These are phyloP conservation scores for Eutrema heterophyllum DNA, from an alignment of 345 rosid species.

Conservation along the genomic window DNA sequence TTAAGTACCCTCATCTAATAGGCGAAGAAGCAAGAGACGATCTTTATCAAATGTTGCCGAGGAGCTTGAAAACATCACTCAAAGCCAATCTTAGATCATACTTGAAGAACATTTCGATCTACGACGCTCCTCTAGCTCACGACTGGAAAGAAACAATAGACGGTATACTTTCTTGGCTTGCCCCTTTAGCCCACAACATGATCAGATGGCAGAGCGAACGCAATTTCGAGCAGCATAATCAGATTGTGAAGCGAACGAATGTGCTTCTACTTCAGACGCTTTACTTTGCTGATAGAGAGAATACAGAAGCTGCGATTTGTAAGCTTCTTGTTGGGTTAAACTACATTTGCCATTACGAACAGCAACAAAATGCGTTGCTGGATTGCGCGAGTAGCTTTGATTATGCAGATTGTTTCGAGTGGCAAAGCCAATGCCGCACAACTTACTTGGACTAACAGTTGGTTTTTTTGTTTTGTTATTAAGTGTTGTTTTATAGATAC, in stretches of 20 bases:
- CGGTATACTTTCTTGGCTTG: constrained; percentile 74
- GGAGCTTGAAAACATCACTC: constrained; percentile 64
- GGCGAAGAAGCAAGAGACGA: constrained; percentile 96
- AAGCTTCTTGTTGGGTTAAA: constrained; percentile 89
- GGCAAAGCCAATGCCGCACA: constrained; percentile 64
- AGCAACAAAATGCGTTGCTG: constrained; percentile 75
- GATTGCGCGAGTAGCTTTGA: constrained; percentile 97
- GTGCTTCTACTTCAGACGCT: constrained; percentile 84
- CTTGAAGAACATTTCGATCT: constrained; percentile 73
- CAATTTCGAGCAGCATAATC: constrained; percentile 81
- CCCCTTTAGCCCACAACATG: constrained; percentile 93
- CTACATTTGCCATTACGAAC: constrained; percentile 90
- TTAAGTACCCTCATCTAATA: constrained; percentile 83
- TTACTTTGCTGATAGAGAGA: constrained; percentile 86
- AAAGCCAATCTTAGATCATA: constrained; percentile 68
- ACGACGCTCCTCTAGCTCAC: constrained; percentile 91
- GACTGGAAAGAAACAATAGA: constrained; percentile 90
- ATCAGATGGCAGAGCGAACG: constrained; percentile 95
- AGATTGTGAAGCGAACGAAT: constrained; percentile 69
- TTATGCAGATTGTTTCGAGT: constrained; percentile 84
- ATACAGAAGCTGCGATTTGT: constrained; percentile 70
- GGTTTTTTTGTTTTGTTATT: background rate
- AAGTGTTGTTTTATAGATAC: constrained; percentile 28
- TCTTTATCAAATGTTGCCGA: constrained; percentile 89
- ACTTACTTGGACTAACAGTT: constrained; percentile 28